phyloP scores from a whole-genome alignment of 768 basidiomycete species.

The Podaxis mareebaensis region DNA sequence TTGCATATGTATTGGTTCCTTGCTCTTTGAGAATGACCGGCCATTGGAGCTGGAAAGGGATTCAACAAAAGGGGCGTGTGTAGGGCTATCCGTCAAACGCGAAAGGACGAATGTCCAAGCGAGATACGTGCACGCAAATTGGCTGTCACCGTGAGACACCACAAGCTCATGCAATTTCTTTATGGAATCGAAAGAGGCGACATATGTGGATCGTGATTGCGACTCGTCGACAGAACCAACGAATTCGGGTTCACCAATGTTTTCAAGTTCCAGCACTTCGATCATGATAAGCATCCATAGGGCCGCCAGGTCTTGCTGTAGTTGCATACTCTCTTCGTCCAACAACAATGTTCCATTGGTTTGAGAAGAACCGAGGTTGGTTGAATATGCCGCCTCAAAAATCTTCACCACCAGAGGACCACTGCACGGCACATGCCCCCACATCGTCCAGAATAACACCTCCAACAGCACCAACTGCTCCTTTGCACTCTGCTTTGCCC shows the following conservation, averaged over 20 bases:
- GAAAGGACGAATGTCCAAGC: slow-evolving; percentile 87
- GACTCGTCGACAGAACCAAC: slow-evolving; percentile 57
- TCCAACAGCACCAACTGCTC: slow-evolving; percentile 84
- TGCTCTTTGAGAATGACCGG: slow-evolving; percentile 54
- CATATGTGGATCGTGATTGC: slow-evolving; percentile 51
- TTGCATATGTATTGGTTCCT: slow-evolving; percentile 53
- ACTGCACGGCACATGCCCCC: slow-evolving; percentile 67
- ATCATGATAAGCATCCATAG: slow-evolving; percentile 80
- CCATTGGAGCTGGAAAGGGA: slow-evolving; percentile 42
- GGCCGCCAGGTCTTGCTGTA: slow-evolving; percentile 67
- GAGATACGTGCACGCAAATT: slow-evolving; percentile 71
- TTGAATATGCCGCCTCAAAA: slow-evolving; percentile 63
- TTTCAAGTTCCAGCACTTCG: slow-evolving; percentile 81
- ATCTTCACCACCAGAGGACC: slow-evolving; percentile 64
- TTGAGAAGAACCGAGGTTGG: slow-evolving; percentile 66
- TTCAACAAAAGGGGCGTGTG: slow-evolving; percentile 53
- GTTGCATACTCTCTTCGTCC: slow-evolving; percentile 70
- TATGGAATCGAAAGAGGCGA: slow-evolving; percentile 61
- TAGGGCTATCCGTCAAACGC: slow-evolving; percentile 46
- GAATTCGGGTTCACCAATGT: slow-evolving; percentile 49
- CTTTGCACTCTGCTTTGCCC: slow-evolving; percentile 73
- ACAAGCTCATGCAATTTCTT: slow-evolving; percentile 70
- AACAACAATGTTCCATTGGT: slow-evolving; percentile 63
- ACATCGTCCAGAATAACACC: slow-evolving; percentile 88
- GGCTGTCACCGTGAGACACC: slow-evolving; percentile 55